These are phyloP conservation scores for Entamoeba moshkovskii DNA, from an alignment of 208 protist species.

Conservation along the genomic window DNA sequence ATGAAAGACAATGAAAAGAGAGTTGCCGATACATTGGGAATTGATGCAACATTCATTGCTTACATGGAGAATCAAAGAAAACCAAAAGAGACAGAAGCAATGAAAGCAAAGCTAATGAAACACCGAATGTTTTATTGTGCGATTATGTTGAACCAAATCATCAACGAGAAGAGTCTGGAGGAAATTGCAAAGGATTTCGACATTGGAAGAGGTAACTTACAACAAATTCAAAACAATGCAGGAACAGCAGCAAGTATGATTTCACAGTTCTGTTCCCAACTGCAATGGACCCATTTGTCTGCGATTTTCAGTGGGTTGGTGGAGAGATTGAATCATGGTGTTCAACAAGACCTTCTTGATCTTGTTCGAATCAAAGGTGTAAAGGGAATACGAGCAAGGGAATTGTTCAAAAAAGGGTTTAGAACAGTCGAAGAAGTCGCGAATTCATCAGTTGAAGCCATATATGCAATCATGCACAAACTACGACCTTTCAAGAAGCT, in stretches of 20 bases:
- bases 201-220: background rate
- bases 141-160: background rate
- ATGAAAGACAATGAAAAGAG: background rate
- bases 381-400: background rate
- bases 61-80: background rate
- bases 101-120: background rate
- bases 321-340: background rate
- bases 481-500: too few species aligned
- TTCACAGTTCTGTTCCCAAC: background rate
- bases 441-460: background rate
- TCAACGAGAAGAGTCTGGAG: background rate
- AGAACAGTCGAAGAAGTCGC: background rate
- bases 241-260: background rate
- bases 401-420: background rate
- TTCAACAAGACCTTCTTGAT: background rate
- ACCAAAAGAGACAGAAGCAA: background rate
- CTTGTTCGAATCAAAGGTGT: background rate
- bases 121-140: background rate
- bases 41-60: background rate
- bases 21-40: too few species aligned
- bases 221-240: background rate
- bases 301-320: background rate
- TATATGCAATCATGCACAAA: background rate
- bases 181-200: background rate
- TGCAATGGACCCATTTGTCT: background rate